Conservation (phyloP, 2,329 filamentous ascomycete species). For the Arthrobotrys sinensis region DNA sequence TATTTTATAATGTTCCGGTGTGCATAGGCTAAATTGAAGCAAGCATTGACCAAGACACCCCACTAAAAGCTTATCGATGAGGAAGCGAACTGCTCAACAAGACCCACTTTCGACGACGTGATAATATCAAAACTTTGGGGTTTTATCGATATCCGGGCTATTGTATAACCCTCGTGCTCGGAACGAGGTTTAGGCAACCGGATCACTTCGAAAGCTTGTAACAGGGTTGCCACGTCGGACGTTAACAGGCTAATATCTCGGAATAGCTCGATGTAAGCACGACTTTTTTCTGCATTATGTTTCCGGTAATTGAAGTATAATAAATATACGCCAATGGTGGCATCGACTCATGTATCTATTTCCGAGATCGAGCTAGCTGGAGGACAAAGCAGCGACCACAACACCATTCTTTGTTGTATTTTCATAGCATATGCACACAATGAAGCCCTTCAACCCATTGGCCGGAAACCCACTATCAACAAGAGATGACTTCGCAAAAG, state of each 20-base stretch:
- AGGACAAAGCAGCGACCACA: background rate
- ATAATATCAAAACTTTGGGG: too few species aligned
- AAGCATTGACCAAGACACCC: constrained; percentile 12
- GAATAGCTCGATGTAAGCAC: background rate
- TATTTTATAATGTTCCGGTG: constrained; percentile 19
- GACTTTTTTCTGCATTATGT: background rate
- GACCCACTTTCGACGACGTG: background rate
- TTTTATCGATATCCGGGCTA: background rate
- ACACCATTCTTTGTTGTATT: constrained; percentile 30
- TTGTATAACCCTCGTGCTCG: background rate
- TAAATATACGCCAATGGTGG: background rate
- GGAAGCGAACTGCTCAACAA: background rate
- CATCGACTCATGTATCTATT: background rate
- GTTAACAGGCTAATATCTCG: constrained; percentile 17
- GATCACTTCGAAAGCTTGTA: background rate
- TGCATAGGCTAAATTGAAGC: constrained; percentile 49
- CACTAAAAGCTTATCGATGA: constrained; percentile 23
- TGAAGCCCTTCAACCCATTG: constrained; percentile 50
- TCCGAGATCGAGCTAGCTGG: background rate
- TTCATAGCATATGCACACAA: background rate
- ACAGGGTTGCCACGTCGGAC: background rate
- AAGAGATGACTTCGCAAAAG: constrained; percentile 71
- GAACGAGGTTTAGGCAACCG: constrained; percentile 15
- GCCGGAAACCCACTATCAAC: constrained; percentile 61
- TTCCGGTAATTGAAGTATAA: background rate